These are phyloP conservation scores for Escallonia herrerae DNA, from an alignment of 129 eudicot genomes.

Conservation along the genomic window DNA sequence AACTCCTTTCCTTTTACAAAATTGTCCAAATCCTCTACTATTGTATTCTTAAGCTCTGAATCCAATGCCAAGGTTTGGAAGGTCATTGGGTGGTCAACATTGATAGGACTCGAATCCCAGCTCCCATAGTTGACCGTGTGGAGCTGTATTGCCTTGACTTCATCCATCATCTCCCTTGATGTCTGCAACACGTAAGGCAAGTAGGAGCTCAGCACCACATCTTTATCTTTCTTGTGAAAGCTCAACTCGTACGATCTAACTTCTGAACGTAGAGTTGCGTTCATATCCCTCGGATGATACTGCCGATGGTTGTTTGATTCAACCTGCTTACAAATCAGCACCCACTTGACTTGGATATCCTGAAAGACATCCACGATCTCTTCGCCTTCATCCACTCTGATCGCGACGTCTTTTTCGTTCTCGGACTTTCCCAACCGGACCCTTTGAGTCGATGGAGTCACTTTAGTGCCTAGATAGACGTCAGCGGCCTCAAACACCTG, in stretches of 20 bases:
- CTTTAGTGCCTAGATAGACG: slow-evolving; percentile 32
- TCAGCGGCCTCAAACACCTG: slow-evolving; percentile 31
- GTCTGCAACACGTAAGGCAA: slow-evolving; percentile 28
- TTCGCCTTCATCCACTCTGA: slow-evolving; percentile 26
- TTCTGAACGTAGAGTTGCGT: slow-evolving; percentile 11
- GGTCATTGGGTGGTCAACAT: slow-evolving; percentile 2
- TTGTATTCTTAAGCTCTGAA: not conserved
- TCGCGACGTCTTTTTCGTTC: slow-evolving; percentile 18
- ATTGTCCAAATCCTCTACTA: slow-evolving; percentile 7
- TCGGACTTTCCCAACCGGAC: slow-evolving; percentile 25
- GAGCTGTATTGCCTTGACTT: slow-evolving; percentile 25
- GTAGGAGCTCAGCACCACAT: slow-evolving; percentile 27
- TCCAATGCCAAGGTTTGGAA: slow-evolving; percentile 5
- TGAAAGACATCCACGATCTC: slow-evolving; percentile 29
- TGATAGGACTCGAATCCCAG: not conserved
- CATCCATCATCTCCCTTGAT: slow-evolving; percentile 5
- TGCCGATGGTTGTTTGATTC: not conserved
- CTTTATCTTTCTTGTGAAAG: slow-evolving; percentile 34
- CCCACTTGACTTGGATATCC: slow-evolving; percentile 35
- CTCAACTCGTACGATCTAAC: slow-evolving; percentile 26
- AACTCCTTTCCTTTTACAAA: slow-evolving; percentile 4
- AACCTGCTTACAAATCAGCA: not conserved
- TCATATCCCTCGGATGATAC: not conserved
- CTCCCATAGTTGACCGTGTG: slow-evolving; percentile 16
- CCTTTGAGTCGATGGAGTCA: slow-evolving; percentile 21